Evolutionary conservation across 2,329 filamentous ascomycete species (phyloP).

Genomic region (Fusarium oligoseptatum): DNA sequence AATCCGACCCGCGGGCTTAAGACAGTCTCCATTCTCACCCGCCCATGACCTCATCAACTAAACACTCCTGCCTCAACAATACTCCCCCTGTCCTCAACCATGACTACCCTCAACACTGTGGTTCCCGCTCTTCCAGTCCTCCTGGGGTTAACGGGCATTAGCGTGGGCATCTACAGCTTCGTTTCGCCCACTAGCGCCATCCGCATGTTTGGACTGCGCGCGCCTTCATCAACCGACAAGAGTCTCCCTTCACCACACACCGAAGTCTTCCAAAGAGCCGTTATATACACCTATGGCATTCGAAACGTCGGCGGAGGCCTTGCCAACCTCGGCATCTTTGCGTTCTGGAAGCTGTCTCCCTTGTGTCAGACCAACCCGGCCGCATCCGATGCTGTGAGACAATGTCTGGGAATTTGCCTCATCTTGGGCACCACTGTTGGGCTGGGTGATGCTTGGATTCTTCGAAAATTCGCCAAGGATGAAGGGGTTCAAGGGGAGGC

Average conservation of each 20-base stretch:
- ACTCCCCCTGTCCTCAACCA: neutral
- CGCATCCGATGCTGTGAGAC: slow-evolving; percentile 6
- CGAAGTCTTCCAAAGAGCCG: slow-evolving; percentile 25
- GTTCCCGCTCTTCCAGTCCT: slow-evolving; percentile 24
- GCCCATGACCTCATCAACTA: neutral
- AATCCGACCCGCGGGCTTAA: neutral
- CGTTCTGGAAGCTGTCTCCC: slow-evolving; percentile 32
- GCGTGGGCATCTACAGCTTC: slow-evolving; percentile 36
- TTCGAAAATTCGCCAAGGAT: slow-evolving; percentile 26
- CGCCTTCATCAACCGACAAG: neutral
- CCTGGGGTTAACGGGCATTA: slow-evolving; percentile 18
- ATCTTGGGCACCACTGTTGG: slow-evolving; percentile 25
- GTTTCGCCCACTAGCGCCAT: slow-evolving; percentile 25
- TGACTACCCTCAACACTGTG: slow-evolving; percentile 4
- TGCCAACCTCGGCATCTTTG: slow-evolving; percentile 25
- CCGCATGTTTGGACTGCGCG: slow-evolving; percentile 18
- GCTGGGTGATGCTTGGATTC: slow-evolving; percentile 29
- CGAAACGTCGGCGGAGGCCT: slow-evolving; percentile 22
- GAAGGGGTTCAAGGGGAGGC: slow-evolving; percentile 11
- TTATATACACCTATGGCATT: slow-evolving; percentile 24
- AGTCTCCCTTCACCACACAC: neutral
- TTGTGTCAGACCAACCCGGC: slow-evolving; percentile 17
- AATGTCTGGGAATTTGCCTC: slow-evolving; percentile 30
- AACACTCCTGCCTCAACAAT: neutral
- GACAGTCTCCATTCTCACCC: neutral